phyloP scores from a whole-genome alignment of 2,329 filamentous ascomycete genomes.

The Annulohypoxylon truncatum region DNA sequence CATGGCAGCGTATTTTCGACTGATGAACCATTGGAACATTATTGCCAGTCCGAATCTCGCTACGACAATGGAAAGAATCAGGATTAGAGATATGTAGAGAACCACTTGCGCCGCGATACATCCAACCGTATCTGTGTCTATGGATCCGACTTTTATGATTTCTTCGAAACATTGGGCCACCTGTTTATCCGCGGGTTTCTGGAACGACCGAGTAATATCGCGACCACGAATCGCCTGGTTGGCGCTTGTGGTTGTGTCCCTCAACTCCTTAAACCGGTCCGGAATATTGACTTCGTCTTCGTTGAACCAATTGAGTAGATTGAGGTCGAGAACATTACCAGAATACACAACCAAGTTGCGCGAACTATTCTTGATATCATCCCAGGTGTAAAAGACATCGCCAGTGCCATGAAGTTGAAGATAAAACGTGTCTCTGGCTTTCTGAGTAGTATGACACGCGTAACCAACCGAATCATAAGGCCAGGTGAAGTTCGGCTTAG shows the following conservation, averaged over 20 bases:
- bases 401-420: constrained; percentile 72
- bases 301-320: constrained; percentile 93
- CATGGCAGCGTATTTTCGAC: constrained; percentile 82
- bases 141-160: constrained; percentile 93
- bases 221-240: constrained; percentile 79
- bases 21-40: constrained; percentile 96
- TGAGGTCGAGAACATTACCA: constrained; percentile 89
- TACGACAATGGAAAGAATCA: constrained; percentile 90
- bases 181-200: constrained; percentile 80
- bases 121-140: constrained; percentile 95
- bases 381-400: constrained; percentile 96
- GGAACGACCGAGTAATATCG: constrained; percentile 90
- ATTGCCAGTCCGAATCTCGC: constrained; percentile 90
- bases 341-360: constrained; percentile 96
- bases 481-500: constrained; percentile 76
- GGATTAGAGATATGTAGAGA: constrained; percentile 89
- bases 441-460: constrained; percentile 82
- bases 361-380: constrained; percentile 87
- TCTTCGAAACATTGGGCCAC: constrained; percentile 89
- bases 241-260: constrained; percentile 69
- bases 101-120: constrained; percentile 98
- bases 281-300: constrained; percentile 80
- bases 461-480: constrained; percentile 82
- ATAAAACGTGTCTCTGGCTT: constrained; percentile 81
- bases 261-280: constrained; percentile 80